Evolutionary conservation across 768 basidiomycete genomes (phyloP).

Genomic region (Hericium rajendrae): DNA sequence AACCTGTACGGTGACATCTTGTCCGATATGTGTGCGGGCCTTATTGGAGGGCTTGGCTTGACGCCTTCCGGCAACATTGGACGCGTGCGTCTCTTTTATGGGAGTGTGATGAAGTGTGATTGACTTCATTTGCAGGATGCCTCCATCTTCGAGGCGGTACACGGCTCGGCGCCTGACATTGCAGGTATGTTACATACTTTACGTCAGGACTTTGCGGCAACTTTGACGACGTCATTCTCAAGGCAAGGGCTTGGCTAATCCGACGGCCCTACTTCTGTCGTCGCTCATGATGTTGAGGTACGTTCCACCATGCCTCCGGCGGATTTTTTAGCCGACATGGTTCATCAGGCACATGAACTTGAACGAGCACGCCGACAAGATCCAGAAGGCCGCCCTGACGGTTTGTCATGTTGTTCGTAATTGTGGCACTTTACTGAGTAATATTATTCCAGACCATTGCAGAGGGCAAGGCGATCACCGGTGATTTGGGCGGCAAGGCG

Average conservation of each 20-base stretch:
- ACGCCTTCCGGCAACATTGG: slow-evolving; percentile 98
- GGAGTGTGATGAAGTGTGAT: slow-evolving; percentile 1
- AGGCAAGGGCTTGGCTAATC: slow-evolving; percentile 94
- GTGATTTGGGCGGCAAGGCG: slow-evolving; percentile 91
- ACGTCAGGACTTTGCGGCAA: too few species aligned
- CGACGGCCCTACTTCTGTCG: slow-evolving; percentile 94
- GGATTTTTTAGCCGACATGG: slow-evolving; percentile 11
- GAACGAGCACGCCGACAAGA: slow-evolving; percentile 71
- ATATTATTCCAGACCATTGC: slow-evolving; percentile 70
- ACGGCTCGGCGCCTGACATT: slow-evolving; percentile 99
- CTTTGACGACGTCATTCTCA: not conserved
- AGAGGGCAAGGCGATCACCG: slow-evolving; percentile 90
- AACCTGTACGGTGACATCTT: slow-evolving; percentile 95
- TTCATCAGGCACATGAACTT: slow-evolving; percentile 81
- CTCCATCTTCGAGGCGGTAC: slow-evolving; percentile 98
- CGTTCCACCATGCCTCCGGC: slow-evolving; percentile 18
- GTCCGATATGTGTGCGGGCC: slow-evolving; percentile 96
- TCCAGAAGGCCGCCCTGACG: slow-evolving; percentile 83
- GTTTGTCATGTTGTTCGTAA: slow-evolving; percentile 38
- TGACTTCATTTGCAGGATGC: slow-evolving; percentile 59
- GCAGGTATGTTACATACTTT: slow-evolving; percentile 45
- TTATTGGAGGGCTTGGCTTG: slow-evolving; percentile 95
- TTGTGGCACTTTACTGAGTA: too few species aligned
- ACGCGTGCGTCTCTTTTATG: slow-evolving; percentile 40
- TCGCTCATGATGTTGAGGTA: slow-evolving; percentile 97